These are phyloP conservation scores for Kluyveromyces aestuarii DNA, from an alignment of 805 yeast genomes.

Conservation along the genomic window DNA sequence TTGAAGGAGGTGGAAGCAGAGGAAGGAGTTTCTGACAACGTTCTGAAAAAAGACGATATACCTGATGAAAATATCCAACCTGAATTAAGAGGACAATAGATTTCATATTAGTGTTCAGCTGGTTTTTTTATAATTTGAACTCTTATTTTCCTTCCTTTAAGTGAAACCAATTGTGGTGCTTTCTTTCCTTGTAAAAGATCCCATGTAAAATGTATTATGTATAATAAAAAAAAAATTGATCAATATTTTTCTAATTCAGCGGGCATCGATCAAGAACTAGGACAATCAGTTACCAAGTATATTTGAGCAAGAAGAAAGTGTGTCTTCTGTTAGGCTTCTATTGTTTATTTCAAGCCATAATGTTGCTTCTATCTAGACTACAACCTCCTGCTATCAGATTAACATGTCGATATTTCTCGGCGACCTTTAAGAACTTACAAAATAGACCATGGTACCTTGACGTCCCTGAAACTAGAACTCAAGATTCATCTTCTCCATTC, in stretches of 20 bases:
- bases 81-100: conserved; percentile 25
- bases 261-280: neutral
- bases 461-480: conserved; percentile 24
- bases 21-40: conserved; percentile 11
- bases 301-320: neutral
- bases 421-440: neutral
- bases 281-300: neutral
- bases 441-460: conserved; percentile 56
- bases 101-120: no score
- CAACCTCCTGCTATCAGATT: neutral
- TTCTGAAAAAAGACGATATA: conserved; percentile 15
- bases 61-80: conserved; percentile 30
- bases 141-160: no score
- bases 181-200: no score
- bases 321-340: no score
- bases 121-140: no score
- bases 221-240: neutral
- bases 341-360: neutral
- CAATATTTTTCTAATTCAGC: neutral
- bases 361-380: neutral
- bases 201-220: neutral
- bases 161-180: no score
- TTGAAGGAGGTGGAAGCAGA: conserved; percentile 26
- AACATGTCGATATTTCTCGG: neutral
- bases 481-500: conserved; percentile 27